Percentiles rank a stretch among this genome's conserved stretches.
These are phyloP conservation scores for Saururus chinensis DNA, from an alignment of 164 flowering plant genomes.

Conservation along the genomic window DNA sequence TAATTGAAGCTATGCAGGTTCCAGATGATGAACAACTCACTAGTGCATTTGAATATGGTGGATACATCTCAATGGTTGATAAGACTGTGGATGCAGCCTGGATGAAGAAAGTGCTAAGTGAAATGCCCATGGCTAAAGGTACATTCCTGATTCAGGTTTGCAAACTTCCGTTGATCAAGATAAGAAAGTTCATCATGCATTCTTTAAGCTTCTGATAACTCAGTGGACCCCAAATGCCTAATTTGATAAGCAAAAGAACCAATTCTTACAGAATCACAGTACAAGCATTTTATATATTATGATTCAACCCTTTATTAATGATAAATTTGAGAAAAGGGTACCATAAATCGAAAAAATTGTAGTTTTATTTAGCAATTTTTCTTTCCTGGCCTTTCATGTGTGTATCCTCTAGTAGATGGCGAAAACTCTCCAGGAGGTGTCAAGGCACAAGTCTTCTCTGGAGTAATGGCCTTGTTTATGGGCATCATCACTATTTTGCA, in stretches of 20 bases:
- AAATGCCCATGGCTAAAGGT: constrained; percentile 31
- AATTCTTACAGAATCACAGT: too few relatives aligned
- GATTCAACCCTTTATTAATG: too few relatives aligned
- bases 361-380: too few relatives aligned
- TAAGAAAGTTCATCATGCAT: too few relatives aligned
- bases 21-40: constrained; percentile 6
- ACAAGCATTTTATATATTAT: too few relatives aligned
- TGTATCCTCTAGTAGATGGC: not conserved
- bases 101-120: constrained; percentile 17
- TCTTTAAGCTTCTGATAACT: too few relatives aligned
- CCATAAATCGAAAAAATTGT: too few relatives aligned
- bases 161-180: too few relatives aligned
- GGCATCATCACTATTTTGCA: constrained; percentile 40
- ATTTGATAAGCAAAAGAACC: too few relatives aligned
- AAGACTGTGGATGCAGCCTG: constrained; percentile 44
- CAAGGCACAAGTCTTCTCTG: constrained; percentile 21
- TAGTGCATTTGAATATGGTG: constrained; percentile 12
- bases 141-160: not conserved
- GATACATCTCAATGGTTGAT: constrained; percentile 38
- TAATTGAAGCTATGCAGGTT: constrained; percentile 16
- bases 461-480: constrained; percentile 51
- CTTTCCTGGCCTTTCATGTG: not conserved
- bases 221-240: too few relatives aligned
- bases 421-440: not conserved
- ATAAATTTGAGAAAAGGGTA: too few relatives aligned